phyloP scores from a whole-genome alignment of 495 filamentous ascomycete genomes.

The Umbilicaria muhlenbergii region DNA sequence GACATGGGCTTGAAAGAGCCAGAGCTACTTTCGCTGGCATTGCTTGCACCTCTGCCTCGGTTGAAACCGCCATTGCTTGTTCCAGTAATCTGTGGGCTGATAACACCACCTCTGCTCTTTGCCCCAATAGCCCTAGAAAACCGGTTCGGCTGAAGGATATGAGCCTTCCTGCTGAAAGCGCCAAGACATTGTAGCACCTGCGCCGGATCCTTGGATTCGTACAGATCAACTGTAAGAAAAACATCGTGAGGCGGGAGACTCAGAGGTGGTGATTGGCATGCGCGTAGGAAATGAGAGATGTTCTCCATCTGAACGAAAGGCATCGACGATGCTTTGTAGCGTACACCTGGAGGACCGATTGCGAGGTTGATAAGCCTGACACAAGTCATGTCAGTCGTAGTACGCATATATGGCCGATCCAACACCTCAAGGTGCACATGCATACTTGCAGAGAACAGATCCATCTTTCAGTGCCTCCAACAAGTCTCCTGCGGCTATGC shows the following conservation, averaged over 20 bases:
- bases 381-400: not conserved
- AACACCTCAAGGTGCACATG: conserved; percentile 10
- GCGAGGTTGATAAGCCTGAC: conserved; percentile 69
- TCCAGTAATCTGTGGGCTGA: conserved; percentile 62
- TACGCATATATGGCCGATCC: conserved; percentile 1
- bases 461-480: conserved; percentile 82
- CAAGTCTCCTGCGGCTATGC: conserved; percentile 56
- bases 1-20: conserved; percentile 28
- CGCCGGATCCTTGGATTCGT: conserved; percentile 89
- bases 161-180: conserved; percentile 79
- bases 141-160: conserved; percentile 53
- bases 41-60: conserved; percentile 43
- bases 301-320: conserved; percentile 99
- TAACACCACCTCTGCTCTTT: conserved; percentile 37
- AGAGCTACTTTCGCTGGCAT: conserved; percentile 48
- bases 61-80: conserved; percentile 23
- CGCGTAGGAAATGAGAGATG: conserved; percentile 87
- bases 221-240: conserved; percentile 95
- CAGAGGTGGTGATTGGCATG: conserved; percentile 69
- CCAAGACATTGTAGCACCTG: conserved; percentile 89
- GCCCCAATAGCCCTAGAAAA: conserved; percentile 62
- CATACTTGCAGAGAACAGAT: conserved; percentile 76
- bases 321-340: conserved; percentile 72
- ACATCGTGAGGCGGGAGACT: conserved; percentile 84
- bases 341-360: conserved; percentile 58